Evolutionary conservation across 805 yeast genomes (phyloP).

Genomic region (Sugiyamaella marilandica): DNA sequence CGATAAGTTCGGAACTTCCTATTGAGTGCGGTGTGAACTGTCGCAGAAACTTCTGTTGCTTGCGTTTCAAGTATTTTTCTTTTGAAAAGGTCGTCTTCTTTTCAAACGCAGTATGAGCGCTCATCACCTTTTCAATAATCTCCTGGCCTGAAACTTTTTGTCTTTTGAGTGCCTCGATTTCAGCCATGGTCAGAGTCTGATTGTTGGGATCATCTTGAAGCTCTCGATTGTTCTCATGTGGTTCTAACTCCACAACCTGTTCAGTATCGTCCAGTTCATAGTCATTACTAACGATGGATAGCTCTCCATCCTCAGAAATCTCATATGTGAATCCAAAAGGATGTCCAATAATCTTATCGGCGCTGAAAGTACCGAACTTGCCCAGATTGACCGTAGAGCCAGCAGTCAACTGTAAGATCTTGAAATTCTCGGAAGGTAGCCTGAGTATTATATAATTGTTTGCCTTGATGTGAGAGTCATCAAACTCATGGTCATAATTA

Average conservation of each 20-base stretch:
- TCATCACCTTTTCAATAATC: conserved; percentile 75
- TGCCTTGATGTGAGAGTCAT: conserved; percentile 36
- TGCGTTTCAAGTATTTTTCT: conserved; percentile 85
- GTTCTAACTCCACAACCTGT: conserved; percentile 37
- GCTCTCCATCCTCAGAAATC: conserved; percentile 48
- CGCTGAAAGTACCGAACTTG: conserved; percentile 82
- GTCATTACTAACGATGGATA: conserved; percentile 29
- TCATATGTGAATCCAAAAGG: conserved; percentile 90
- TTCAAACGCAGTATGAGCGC: conserved; percentile 79
- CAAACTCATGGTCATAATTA: conserved; percentile 8
- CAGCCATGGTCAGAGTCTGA: conserved; percentile 71
- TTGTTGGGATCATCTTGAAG: conserved; percentile 61
- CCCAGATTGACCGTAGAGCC: conserved; percentile 70
- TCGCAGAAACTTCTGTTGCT: conserved; percentile 84
- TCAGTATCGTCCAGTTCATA: conserved; percentile 35
- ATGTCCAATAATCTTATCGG: conserved; percentile 69
- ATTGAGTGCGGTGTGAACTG: conserved; percentile 78
- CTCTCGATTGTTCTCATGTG: conserved; percentile 57
- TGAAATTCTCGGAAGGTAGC: conserved; percentile 76
- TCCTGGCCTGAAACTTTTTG: conserved; percentile 69
- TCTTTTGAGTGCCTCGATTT: conserved; percentile 77
- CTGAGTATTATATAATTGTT: conserved; percentile 59
- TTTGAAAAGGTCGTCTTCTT: conserved; percentile 87
- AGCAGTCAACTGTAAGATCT: conserved; percentile 61
- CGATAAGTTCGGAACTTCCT: conserved; percentile 63